Percentiles rank a stretch among this genome's conserved stretches.
Conservation (phyloP, 23 red algal species). For the Gracilariopsis chorda region DNA sequence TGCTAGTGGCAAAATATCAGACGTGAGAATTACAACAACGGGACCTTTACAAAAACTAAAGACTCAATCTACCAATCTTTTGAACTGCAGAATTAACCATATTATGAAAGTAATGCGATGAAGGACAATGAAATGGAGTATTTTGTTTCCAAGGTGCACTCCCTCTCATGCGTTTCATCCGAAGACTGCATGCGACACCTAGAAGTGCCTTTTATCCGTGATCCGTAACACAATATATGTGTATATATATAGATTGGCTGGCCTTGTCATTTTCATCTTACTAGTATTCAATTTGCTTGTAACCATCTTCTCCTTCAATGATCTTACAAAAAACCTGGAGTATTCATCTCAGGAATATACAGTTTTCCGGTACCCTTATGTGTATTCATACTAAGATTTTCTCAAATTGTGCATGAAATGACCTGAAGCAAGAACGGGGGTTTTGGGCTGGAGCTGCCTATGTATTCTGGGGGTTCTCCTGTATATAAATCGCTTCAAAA, state of each 20-base stretch:
- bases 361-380: not conserved
- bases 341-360: slow-evolving; percentile 24
- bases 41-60: not conserved
- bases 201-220: not conserved
- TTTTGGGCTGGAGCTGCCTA: not conserved
- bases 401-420: not conserved
- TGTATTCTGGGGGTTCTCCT: slow-evolving; percentile 1
- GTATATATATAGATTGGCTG: slow-evolving; percentile 5
- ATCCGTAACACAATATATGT: not conserved
- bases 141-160: not conserved
- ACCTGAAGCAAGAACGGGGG: not conserved
- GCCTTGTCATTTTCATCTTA: slow-evolving; percentile 6
- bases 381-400: not conserved
- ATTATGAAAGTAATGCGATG: not conserved
- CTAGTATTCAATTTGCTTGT: slow-evolving; percentile 4
- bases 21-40: not conserved
- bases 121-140: not conserved
- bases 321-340: not conserved
- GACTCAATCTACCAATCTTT: not conserved
- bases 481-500: slow-evolving; percentile 6
- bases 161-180: not conserved
- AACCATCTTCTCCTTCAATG: not conserved
- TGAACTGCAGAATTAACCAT: not conserved
- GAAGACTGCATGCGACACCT: not conserved
- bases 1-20: slow-evolving; percentile 24